Conservation (phyloP, 257 asterid genomes). For the Capsicum chinense region DNA sequence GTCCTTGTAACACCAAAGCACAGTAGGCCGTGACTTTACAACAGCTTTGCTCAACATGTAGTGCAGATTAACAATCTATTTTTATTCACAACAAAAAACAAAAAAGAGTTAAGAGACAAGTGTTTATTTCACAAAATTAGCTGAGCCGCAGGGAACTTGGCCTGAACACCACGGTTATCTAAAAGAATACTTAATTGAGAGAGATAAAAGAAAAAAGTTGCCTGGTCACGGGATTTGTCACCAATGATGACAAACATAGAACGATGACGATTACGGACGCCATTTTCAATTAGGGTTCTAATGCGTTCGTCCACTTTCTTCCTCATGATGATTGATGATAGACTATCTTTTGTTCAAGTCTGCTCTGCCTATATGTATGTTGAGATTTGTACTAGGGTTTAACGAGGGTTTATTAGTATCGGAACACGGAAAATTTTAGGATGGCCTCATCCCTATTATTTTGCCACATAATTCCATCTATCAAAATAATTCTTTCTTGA, state of each 20-base stretch:
- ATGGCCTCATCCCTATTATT: no score
- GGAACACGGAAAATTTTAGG: no score
- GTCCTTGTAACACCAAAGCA: slow-evolving; percentile 95
- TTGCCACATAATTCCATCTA: no score
- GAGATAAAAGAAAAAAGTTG: neutral
- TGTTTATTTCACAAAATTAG: neutral
- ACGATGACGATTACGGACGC: slow-evolving; percentile 84
- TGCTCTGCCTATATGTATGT: neutral
- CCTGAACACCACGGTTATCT: no score
- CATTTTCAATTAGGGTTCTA: slow-evolving; percentile 85
- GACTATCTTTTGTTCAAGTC: neutral
- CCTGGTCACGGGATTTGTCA: slow-evolving; percentile 89
- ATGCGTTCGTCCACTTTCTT: slow-evolving; percentile 87
- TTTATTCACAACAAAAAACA: neutral
- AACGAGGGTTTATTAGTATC: neutral
- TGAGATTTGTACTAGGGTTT: slow-evolving; percentile 8
- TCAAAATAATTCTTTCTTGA: no score
- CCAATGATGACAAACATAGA: slow-evolving; percentile 90
- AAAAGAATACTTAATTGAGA: neutral
- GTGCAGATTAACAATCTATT: slow-evolving; percentile 81
- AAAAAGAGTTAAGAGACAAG: neutral
- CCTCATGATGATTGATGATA: slow-evolving; percentile 45
- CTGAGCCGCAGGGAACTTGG: no score
- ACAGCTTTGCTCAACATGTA: slow-evolving; percentile 68
- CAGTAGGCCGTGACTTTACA: slow-evolving; percentile 73